These are phyloP conservation scores for Purpureocillium takamizusanense DNA, from an alignment of 2,329 filamentous ascomycete species.

Conservation along the genomic window DNA sequence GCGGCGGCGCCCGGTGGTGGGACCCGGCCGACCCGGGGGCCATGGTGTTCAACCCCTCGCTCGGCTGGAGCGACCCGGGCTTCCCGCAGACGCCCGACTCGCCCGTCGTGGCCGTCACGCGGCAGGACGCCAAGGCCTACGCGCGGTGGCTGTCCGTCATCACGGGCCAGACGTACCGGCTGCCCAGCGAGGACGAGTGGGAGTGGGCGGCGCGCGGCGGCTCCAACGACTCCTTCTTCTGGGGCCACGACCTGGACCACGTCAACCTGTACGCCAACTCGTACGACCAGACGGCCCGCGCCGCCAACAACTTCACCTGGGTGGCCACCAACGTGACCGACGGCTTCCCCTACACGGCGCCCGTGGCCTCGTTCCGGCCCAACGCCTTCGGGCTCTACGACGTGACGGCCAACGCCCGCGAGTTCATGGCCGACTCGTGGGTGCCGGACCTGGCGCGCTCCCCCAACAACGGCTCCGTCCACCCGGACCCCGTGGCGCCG, in stretches of 20 bases:
- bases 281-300: conserved; percentile 5
- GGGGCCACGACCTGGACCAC: conserved; percentile 5
- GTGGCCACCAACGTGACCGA: conserved; percentile 3
- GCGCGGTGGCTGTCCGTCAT: conserved; percentile 6
- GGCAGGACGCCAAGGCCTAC: conserved; percentile 8
- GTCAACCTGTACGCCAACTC: conserved; percentile 7
- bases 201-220: conserved; percentile 9
- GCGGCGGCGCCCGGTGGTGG: conserved; percentile 9
- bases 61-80: conserved; percentile 5
- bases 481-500: conserved; percentile 3
- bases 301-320: conserved; percentile 6
- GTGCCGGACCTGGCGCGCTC: background rate
- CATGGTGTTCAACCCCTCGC: conserved; percentile 6
- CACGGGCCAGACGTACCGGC: conserved; percentile 6
- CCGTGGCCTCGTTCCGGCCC: conserved; percentile 7
- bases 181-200: conserved; percentile 10
- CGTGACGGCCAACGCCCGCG: conserved; percentile 7
- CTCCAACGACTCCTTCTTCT: conserved; percentile 7
- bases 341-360: conserved; percentile 5
- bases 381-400: conserved; percentile 8
- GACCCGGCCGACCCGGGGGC: background rate
- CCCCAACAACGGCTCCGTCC: conserved; percentile 4
- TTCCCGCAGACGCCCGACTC: conserved; percentile 6
- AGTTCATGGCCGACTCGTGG: conserved; percentile 7
- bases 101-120: conserved; percentile 7